Conservation (phyloP, 768 basidiomycete genomes). For the Suillus decipiens region DNA sequence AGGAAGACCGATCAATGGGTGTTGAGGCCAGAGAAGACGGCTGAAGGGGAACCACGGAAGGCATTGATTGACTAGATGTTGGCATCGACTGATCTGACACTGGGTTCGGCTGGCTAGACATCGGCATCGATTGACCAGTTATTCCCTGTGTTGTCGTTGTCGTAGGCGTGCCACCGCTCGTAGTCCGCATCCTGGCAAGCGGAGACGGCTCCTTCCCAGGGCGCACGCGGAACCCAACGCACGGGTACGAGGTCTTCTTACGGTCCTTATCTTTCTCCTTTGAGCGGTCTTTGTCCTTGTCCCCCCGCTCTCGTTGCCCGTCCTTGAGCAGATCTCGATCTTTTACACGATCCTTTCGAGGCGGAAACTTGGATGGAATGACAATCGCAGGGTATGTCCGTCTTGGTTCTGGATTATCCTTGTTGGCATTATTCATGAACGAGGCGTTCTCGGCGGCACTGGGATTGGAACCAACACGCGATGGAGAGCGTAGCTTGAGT, state of each 20-base stretch:
- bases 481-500: neutral
- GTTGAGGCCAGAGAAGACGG: constrained; percentile 10
- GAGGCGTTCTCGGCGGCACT: neutral
- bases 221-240: constrained; percentile 50
- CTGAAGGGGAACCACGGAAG: neutral
- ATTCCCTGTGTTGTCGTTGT: constrained; percentile 13
- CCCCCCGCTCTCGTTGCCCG: neutral
- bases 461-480: neutral
- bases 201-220: constrained; percentile 36
- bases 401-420: neutral
- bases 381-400: neutral
- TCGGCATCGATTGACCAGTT: constrained; percentile 11
- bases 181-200: constrained; percentile 17
- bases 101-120: constrained; percentile 12
- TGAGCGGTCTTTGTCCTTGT: constrained; percentile 5
- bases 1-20: constrained; percentile 5
- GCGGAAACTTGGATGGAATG: neutral
- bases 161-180: constrained; percentile 13
- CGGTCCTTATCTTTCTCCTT: constrained; percentile 42
- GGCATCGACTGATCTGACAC: constrained; percentile 14
- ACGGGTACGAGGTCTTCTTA: constrained; percentile 44
- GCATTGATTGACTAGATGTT: neutral
- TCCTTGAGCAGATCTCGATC: neutral
- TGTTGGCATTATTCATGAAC: neutral
- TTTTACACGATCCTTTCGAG: neutral